These are phyloP conservation scores for Vanderwaltozyma tropicalis DNA, from an alignment of 805 yeast species.

Conservation along the genomic window DNA sequence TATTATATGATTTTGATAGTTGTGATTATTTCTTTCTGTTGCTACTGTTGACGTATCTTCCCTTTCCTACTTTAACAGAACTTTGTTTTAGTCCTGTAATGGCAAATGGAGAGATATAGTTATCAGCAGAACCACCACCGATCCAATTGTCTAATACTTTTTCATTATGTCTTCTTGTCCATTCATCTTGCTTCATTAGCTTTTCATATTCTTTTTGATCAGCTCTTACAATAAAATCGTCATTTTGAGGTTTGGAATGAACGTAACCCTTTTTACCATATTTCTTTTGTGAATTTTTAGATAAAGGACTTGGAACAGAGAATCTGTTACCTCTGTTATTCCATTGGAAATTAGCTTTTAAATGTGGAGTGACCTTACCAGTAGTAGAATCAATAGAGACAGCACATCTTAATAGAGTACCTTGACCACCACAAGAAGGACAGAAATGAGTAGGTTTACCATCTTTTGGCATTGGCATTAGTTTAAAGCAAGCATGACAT, in stretches of 20 bases:
- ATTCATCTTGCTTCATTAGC: constrained; percentile 77
- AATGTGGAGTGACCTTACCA: constrained; percentile 78
- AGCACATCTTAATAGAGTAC: constrained; percentile 80
- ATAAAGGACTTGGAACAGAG: constrained; percentile 78
- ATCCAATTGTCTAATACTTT: constrained; percentile 79
- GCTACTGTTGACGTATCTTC: constrained; percentile 69
- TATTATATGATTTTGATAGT: background rate
- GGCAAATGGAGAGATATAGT: constrained; percentile 80
- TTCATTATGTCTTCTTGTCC: constrained; percentile 81
- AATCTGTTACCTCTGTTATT: constrained; percentile 75
- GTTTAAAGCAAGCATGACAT: constrained; percentile 92
- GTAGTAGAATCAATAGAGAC: constrained; percentile 71
- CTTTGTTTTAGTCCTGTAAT: constrained; percentile 50
- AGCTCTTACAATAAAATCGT: constrained; percentile 54
- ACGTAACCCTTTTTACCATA: constrained; percentile 74
- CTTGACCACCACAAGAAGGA: constrained; percentile 83
- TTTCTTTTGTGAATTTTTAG: constrained; percentile 59
- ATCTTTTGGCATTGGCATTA: constrained; percentile 66
- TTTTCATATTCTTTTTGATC: constrained; percentile 91
- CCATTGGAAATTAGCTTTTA: constrained; percentile 92
- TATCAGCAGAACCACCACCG: constrained; percentile 77
- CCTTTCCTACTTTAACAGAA: constrained; percentile 75
- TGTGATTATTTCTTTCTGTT: constrained; percentile 24
- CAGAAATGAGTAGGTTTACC: constrained; percentile 83
- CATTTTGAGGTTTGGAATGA: constrained; percentile 54